phyloP scores from a whole-genome alignment of 768 basidiomycete species.

The Cystofilobasidium bisporidii region DNA sequence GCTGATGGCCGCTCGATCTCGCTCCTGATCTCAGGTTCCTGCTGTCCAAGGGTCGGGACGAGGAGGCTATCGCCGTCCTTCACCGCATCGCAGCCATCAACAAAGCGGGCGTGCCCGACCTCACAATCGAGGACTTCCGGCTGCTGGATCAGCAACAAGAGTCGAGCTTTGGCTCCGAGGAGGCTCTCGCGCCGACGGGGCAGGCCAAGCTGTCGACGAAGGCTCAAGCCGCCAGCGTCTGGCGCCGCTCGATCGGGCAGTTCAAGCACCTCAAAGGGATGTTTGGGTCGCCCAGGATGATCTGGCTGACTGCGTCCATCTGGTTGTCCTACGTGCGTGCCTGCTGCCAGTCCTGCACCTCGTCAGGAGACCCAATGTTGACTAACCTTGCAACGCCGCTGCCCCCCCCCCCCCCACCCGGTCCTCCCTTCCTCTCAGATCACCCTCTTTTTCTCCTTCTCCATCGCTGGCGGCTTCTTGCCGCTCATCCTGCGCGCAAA shows the following conservation, averaged over 20 bases:
- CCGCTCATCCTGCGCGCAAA: constrained; percentile 32
- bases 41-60: constrained; percentile 51
- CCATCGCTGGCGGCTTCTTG: constrained; percentile 39
- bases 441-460: constrained; percentile 36
- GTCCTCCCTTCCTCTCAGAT: constrained; percentile 8
- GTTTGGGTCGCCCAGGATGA: constrained; percentile 36
- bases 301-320: constrained; percentile 36
- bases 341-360: constrained; percentile 26
- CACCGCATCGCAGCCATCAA: constrained; percentile 42
- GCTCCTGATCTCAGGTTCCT: constrained; percentile 41
- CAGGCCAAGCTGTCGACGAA: neutral
- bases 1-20: too few species aligned
- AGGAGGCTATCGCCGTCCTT: constrained; percentile 48
- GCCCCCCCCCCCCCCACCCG: too few species aligned
- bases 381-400: too few species aligned
- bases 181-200: constrained; percentile 4
- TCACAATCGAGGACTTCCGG: constrained; percentile 40
- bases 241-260: constrained; percentile 19
- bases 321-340: constrained; percentile 38
- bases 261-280: constrained; percentile 40
- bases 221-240: constrained; percentile 27
- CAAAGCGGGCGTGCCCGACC: constrained; percentile 34
- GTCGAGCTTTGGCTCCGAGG: neutral
- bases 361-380: neutral
- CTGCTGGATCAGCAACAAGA: constrained; percentile 34